These are phyloP conservation scores for Luzula sylvatica DNA, from an alignment of 176 grass and related monocot genomes.

Conservation along the genomic window DNA sequence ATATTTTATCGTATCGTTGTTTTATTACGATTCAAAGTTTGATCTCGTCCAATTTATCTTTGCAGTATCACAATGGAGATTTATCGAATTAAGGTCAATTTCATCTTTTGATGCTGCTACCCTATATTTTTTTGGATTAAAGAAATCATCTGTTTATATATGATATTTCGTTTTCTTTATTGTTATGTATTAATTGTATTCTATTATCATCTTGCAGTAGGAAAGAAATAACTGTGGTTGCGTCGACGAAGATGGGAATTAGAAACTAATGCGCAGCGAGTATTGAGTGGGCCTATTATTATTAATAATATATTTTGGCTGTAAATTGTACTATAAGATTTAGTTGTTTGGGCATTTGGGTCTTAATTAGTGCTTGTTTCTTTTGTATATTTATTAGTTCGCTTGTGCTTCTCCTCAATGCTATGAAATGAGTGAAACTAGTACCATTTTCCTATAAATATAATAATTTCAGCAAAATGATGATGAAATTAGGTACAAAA, in stretches of 20 bases:
- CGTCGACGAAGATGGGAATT: slow-evolving; percentile 16
- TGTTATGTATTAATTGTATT: too few species aligned
- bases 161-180: background rate
- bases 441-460: too few species aligned
- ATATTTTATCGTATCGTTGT: slow-evolving; percentile 13
- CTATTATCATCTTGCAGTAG: too few species aligned
- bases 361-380: background rate
- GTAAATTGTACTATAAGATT: slow-evolving; percentile 8
- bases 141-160: slow-evolving; percentile 1
- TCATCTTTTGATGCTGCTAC: background rate
- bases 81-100: slow-evolving; percentile 35
- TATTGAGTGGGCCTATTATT: slow-evolving; percentile 16
- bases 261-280: slow-evolving; percentile 18
- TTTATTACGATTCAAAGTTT: slow-evolving; percentile 5
- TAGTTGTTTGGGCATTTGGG: background rate
- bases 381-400: slow-evolving; percentile 16
- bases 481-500: too few species aligned
- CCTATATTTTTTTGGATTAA: too few species aligned
- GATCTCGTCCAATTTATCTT: slow-evolving; percentile 5
- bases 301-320: slow-evolving; percentile 12
- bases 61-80: slow-evolving; percentile 69
- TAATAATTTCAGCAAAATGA: too few species aligned
- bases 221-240: slow-evolving; percentile 14
- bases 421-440: too few species aligned
- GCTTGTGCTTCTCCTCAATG: slow-evolving; percentile 6